Percentiles rank a stretch among this genome's conserved stretches.
Evolutionary conservation across 345 rosid species (phyloP).

Genomic region (Linum lewisii): DNA sequence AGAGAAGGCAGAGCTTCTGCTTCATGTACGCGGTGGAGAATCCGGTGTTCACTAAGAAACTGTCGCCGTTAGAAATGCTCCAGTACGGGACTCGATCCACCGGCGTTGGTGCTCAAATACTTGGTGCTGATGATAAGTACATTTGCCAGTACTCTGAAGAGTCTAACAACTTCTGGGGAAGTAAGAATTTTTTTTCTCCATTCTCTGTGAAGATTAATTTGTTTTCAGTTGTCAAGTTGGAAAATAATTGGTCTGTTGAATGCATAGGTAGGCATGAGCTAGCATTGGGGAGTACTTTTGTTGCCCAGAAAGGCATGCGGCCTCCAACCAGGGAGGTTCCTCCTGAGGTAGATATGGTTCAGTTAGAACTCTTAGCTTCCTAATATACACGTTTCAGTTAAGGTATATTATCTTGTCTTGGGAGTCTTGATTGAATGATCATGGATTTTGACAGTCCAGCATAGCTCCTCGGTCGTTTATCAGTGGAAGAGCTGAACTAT

Average conservation of each 20-base stretch:
- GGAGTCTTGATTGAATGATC: not conserved
- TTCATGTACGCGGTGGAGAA: constrained; percentile 87
- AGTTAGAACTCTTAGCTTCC: not conserved
- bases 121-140: constrained; percentile 80
- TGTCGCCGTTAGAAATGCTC: constrained; percentile 41
- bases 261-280: constrained; percentile 81
- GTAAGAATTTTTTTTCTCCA: constrained; percentile 35
- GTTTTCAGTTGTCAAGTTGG: not conserved
- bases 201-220: not conserved
- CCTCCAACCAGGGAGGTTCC: constrained; percentile 72
- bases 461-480: no score
- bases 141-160: constrained; percentile 58
- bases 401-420: not conserved
- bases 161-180: constrained; percentile 88
- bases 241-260: constrained; percentile 1
- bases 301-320: constrained; percentile 36
- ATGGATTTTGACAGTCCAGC: no score
- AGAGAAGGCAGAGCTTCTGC: constrained; percentile 77
- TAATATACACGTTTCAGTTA: no score
- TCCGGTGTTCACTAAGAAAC: constrained; percentile 52
- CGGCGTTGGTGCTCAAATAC: constrained; percentile 92
- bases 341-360: constrained; percentile 46
- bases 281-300: constrained; percentile 69
- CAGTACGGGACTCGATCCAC: constrained; percentile 63
- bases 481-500: no score